Conservation (phyloP, 2,329 filamentous ascomycete genomes). For the Chalara sp. region DNA sequence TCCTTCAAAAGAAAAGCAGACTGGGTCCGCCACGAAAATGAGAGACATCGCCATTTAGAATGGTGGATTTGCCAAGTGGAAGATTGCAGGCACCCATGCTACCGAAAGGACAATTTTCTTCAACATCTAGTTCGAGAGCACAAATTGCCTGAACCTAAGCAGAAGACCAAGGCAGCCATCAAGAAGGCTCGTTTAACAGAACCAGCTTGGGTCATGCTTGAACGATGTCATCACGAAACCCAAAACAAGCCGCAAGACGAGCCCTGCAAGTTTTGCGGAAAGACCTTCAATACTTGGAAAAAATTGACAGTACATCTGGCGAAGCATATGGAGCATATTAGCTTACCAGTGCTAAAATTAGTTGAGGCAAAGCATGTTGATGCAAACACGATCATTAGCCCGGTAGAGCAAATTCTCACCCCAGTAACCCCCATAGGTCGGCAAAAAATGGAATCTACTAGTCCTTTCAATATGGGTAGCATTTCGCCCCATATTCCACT, state of each 20-base stretch:
- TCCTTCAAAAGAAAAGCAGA: constrained; percentile 94
- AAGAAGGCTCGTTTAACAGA: constrained; percentile 52
- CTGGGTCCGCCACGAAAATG: constrained; percentile 92
- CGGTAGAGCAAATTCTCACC: constrained; percentile 41
- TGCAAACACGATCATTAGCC: constrained; percentile 60
- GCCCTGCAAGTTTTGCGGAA: constrained; percentile 81
- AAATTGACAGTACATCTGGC: constrained; percentile 89
- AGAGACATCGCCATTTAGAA: constrained; percentile 81
- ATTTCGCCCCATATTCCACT: constrained; percentile 17
- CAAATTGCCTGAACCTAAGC: constrained; percentile 75
- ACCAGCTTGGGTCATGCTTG: constrained; percentile 69
- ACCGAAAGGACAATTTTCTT: constrained; percentile 84
- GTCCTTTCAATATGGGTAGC: constrained; percentile 19
- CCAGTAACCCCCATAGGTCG: constrained; percentile 20
- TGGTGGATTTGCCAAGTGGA: constrained; percentile 83
- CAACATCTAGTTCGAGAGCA: constrained; percentile 90
- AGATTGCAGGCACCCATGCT: constrained; percentile 78
- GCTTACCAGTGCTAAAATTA: constrained; percentile 67
- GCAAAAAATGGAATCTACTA: constrained; percentile 19
- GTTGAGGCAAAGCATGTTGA: constrained; percentile 46
- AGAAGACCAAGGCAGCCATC: constrained; percentile 65
- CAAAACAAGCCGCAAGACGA: constrained; percentile 61
- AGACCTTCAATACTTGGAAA: constrained; percentile 78
- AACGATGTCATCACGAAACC: constrained; percentile 69
- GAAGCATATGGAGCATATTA: constrained; percentile 90